Evolutionary conservation across 2,329 filamentous ascomycete genomes (phyloP).

Genomic region (Pyrenochaeta sp.): DNA sequence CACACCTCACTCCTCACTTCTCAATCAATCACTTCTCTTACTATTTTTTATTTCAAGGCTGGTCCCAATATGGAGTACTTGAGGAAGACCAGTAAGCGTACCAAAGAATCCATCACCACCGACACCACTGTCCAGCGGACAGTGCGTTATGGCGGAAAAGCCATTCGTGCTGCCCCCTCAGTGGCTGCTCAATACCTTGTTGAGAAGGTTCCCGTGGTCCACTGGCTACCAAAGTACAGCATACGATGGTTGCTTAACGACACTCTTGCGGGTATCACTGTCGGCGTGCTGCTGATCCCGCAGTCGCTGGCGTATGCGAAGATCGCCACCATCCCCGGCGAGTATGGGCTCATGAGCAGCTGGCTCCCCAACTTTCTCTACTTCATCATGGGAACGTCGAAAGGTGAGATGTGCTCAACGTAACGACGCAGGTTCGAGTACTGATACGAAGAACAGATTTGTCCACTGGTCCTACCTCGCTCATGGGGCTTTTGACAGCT

Average conservation of each 20-base stretch:
- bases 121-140: constrained; percentile 40
- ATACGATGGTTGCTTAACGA: constrained; percentile 69
- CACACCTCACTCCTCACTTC: not conserved
- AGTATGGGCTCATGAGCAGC: constrained; percentile 87
- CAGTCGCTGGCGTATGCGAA: constrained; percentile 97
- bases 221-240: constrained; percentile 70
- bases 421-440: constrained; percentile 1
- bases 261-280: constrained; percentile 69
- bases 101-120: constrained; percentile 25
- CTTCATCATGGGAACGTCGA: constrained; percentile 86
- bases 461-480: constrained; percentile 69
- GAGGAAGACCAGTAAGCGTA: constrained; percentile 18
- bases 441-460: constrained; percentile 64
- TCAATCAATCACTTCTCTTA: not conserved
- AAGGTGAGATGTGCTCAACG: constrained; percentile 25
- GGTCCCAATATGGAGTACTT: constrained; percentile 31
- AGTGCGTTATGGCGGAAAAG: constrained; percentile 40
- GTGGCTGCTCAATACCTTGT: constrained; percentile 63
- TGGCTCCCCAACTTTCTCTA: constrained; percentile 96
- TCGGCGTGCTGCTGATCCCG: constrained; percentile 82
- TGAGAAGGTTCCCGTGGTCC: constrained; percentile 68
- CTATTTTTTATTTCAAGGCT: constrained; percentile 1
- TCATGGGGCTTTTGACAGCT: constrained; percentile 69
- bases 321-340: constrained; percentile 85
- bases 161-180: constrained; percentile 56